These are phyloP conservation scores for Candida dubliniensis DNA, from an alignment of 1,139 yeast species.

Conservation along the genomic window DNA sequence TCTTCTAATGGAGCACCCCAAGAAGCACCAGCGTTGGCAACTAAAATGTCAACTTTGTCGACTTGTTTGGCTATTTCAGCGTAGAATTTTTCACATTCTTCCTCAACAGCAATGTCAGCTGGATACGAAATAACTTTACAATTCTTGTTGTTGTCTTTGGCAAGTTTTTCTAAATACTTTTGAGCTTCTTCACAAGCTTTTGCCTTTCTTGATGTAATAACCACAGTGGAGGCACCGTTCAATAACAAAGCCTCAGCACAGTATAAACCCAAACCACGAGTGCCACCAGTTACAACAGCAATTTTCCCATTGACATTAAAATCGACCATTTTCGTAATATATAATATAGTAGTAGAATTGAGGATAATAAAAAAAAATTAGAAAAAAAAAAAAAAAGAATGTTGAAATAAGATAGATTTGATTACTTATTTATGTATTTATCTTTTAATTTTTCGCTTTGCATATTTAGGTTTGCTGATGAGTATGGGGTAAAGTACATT, in stretches of 20 bases:
- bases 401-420: neutral
- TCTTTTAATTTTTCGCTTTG: neutral
- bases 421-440: neutral
- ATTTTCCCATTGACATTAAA: constrained; percentile 60
- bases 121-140: constrained; percentile 56
- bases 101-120: constrained; percentile 57
- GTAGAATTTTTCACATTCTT: constrained; percentile 50
- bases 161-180: constrained; percentile 46
- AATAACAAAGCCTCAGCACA: constrained; percentile 66
- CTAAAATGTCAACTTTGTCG: constrained; percentile 56
- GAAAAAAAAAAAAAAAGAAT: neutral
- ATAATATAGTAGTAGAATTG: neutral
- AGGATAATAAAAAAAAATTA: neutral
- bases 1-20: constrained; percentile 71
- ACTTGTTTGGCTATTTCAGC: constrained; percentile 43
- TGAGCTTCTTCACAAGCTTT: constrained; percentile 66
- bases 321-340: constrained; percentile 36
- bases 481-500: constrained; percentile 1
- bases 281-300: constrained; percentile 78
- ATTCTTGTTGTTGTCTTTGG: constrained; percentile 38
- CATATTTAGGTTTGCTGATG: too few species aligned
- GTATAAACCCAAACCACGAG: constrained; percentile 71
- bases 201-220: constrained; percentile 66
- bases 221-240: constrained; percentile 64
- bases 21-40: constrained; percentile 80